phyloP scores from a whole-genome alignment of 2,329 filamentous ascomycete species.

The Fusarium euwallaceae region DNA sequence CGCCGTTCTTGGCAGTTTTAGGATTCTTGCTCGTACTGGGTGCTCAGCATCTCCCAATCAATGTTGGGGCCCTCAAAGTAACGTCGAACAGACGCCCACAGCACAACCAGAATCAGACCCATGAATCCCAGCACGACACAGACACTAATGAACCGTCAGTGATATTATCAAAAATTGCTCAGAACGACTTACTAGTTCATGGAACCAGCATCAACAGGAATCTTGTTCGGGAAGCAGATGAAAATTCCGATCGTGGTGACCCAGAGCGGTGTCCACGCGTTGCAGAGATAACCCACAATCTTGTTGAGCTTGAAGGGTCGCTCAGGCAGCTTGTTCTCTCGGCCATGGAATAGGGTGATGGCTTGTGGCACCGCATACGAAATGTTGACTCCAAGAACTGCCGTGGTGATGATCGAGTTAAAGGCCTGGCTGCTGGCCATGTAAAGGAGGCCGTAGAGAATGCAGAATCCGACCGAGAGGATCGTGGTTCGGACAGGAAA shows the following conservation, averaged over 20 bases:
- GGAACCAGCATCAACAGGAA: background rate
- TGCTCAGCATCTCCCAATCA: conserved; percentile 11
- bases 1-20: background rate
- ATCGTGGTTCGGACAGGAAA: conserved; percentile 49
- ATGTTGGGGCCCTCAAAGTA: conserved; percentile 13
- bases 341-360: conserved; percentile 36
- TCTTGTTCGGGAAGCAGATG: conserved; percentile 40
- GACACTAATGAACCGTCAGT: background rate
- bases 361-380: conserved; percentile 48
- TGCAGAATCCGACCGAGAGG: conserved; percentile 42
- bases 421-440: conserved; percentile 49
- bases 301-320: conserved; percentile 37
- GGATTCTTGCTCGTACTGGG: background rate
- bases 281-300: conserved; percentile 36
- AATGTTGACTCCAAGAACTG: conserved; percentile 48
- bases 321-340: conserved; percentile 32
- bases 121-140: conserved; percentile 14
- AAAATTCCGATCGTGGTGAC: conserved; percentile 35
- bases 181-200: conserved; percentile 20
- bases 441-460: conserved; percentile 51
- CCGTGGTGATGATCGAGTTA: conserved; percentile 50
- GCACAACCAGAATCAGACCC: conserved; percentile 9
- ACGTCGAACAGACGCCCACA: conserved; percentile 5
- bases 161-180: background rate
- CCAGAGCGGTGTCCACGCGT: conserved; percentile 38